A percentile compares a stretch with the other conserved stretches of the same genome.
Evolutionary conservation across 192 early-diverging fungal genomes (phyloP).

Genomic region (Coemansia sp.): DNA sequence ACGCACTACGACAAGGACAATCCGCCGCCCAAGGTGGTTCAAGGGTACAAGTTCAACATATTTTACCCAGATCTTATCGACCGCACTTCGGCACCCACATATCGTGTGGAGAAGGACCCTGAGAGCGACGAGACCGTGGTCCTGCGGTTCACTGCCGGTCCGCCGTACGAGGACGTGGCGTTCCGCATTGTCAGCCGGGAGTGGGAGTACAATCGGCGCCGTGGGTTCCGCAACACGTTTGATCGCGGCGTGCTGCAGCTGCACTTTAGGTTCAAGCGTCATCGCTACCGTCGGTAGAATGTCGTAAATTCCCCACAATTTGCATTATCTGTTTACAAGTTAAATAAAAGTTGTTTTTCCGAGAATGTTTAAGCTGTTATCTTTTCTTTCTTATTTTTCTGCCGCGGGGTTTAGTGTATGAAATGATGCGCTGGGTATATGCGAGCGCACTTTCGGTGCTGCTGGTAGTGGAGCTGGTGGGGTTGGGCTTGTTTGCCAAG

Average conservation of each 20-base stretch:
- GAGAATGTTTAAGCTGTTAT: neutral
- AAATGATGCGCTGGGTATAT: neutral
- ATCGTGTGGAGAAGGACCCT: conserved; percentile 70
- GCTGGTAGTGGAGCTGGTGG: conserved; percentile 57
- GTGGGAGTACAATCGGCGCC: conserved; percentile 94
- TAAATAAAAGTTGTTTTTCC: neutral
- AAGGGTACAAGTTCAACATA: conserved; percentile 98
- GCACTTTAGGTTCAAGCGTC: conserved; percentile 81
- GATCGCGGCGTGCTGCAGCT: conserved; percentile 79
- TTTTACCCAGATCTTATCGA: conserved; percentile 98
- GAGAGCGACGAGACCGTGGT: conserved; percentile 74
- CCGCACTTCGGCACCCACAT: conserved; percentile 87
- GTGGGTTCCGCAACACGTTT: conserved; percentile 74
- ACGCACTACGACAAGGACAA: conserved; percentile 98
- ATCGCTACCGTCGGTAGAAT: conserved; percentile 66
- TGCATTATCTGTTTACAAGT: neutral
- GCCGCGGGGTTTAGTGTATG: neutral
- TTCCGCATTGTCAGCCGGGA: conserved; percentile 94
- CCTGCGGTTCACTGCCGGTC: conserved; percentile 87
- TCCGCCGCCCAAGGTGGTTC: conserved; percentile 94
- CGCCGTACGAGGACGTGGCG: conserved; percentile 97
- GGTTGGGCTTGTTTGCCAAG: conserved; percentile 63
- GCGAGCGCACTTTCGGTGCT: conserved; percentile 13
- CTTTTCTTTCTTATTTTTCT: neutral
- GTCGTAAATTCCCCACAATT: neutral